A percentile compares a stretch with the other conserved stretches of the same genome.
phyloP scores from a whole-genome alignment of 371 early-diverging fungal genomes.

The Entomophthora muscae region DNA sequence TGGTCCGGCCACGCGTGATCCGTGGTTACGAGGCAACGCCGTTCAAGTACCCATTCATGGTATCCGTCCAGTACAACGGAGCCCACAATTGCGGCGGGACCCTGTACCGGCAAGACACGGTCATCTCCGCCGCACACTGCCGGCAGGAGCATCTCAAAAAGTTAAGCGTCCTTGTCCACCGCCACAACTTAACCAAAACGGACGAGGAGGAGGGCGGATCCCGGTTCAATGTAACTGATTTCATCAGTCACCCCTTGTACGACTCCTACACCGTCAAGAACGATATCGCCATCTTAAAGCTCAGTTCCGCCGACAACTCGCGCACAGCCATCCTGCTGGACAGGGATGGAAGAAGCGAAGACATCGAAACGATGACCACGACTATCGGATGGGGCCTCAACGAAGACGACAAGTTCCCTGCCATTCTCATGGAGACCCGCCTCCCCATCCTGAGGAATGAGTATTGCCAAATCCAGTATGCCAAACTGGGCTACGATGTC shows the following conservation, averaged over 20 bases:
- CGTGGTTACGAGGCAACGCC: conserved; percentile 1
- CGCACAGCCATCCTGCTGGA: neutral
- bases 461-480: too few species aligned
- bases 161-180: neutral
- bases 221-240: neutral
- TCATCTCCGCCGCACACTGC: conserved; percentile 8
- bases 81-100: conserved; percentile 6
- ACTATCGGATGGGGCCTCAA: too few species aligned
- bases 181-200: conserved; percentile 1
- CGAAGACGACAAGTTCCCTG: too few species aligned
- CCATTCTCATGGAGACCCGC: too few species aligned
- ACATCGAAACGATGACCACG: too few species aligned
- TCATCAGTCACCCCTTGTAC: conserved; percentile 3
- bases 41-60: conserved; percentile 7
- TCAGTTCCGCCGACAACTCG: neutral
- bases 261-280: neutral
- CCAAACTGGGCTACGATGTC: too few species aligned
- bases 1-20: neutral
- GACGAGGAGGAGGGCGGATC: neutral
- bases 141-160: neutral
- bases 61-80: neutral
- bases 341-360: neutral
- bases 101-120: neutral
- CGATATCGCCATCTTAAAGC: conserved; percentile 1
- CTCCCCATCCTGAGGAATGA: too few species aligned